Percentiles rank a stretch among this genome's conserved stretches.
phyloP scores from a whole-genome alignment of 768 basidiomycete genomes.

The Tricholoma terreum region DNA sequence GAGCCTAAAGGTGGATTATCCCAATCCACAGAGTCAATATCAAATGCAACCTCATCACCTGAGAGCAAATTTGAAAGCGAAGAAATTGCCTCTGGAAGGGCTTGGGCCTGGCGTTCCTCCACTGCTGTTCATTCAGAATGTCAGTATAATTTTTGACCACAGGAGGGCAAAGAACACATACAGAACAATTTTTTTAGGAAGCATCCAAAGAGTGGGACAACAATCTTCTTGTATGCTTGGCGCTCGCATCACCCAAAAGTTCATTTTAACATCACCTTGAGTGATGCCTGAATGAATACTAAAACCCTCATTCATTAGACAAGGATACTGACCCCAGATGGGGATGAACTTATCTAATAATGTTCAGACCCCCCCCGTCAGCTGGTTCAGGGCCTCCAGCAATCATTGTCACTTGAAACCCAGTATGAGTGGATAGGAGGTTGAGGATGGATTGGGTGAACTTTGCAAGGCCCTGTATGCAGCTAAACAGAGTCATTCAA shows the following conservation, averaged over 20 bases:
- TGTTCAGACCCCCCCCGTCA: slow-evolving; percentile 1
- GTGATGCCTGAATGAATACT: slow-evolving; percentile 17
- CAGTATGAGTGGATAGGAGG: neutral
- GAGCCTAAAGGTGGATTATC: too few species aligned
- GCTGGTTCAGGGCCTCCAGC: slow-evolving; percentile 7
- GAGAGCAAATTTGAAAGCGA: neutral
- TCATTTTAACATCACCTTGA: slow-evolving; percentile 14
- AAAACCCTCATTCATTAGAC: neutral
- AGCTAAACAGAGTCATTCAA: too few species aligned
- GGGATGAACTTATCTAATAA: slow-evolving; percentile 2
- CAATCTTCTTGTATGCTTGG: slow-evolving; percentile 1
- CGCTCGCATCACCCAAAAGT: slow-evolving; percentile 10
- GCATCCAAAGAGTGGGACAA: slow-evolving; percentile 5
- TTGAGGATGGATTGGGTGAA: neutral
- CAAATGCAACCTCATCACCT: neutral
- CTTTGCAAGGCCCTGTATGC: neutral
- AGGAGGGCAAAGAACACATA: neutral
- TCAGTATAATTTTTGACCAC: neutral
- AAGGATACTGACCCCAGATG: neutral
- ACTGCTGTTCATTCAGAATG: slow-evolving; percentile 4
- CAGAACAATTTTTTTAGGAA: neutral
- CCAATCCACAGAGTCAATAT: neutral
- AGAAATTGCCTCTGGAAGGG: neutral
- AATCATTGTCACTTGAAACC: neutral
- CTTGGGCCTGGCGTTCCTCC: slow-evolving; percentile 9